These are phyloP conservation scores for Gautieria morchelliformis DNA, from an alignment of 768 basidiomycete species.

Conservation along the genomic window DNA sequence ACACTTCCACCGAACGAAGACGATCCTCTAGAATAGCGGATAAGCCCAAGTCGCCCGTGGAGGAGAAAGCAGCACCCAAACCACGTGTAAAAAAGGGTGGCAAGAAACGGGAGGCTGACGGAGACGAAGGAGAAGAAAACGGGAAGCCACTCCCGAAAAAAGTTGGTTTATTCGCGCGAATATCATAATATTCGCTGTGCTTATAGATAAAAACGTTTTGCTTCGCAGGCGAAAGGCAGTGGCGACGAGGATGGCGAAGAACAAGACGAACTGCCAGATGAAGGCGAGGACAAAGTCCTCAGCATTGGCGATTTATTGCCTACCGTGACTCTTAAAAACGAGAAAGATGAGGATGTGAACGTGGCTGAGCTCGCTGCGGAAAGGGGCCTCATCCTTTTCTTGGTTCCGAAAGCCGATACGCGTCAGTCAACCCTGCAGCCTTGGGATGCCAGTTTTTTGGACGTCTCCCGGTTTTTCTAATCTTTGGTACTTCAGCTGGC, in stretches of 20 bases:
- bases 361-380: slow-evolving; percentile 54
- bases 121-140: slow-evolving; percentile 7
- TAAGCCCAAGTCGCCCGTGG: slow-evolving; percentile 32
- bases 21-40: slow-evolving; percentile 49
- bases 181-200: neutral
- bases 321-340: slow-evolving; percentile 68
- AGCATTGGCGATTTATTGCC: slow-evolving; percentile 72
- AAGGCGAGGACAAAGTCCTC: slow-evolving; percentile 26
- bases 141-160: slow-evolving; percentile 8
- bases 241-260: slow-evolving; percentile 8
- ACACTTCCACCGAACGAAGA: slow-evolving; percentile 33
- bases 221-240: slow-evolving; percentile 3
- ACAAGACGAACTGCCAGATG: slow-evolving; percentile 15
- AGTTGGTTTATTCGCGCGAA: neutral
- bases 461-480: neutral
- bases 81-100: slow-evolving; percentile 23
- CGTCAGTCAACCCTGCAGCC: slow-evolving; percentile 36
- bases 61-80: slow-evolving; percentile 20
- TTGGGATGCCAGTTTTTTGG: neutral
- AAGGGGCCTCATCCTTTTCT: slow-evolving; percentile 71
- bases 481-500: slow-evolving; percentile 42
- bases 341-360: slow-evolving; percentile 73
- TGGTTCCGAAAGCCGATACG: slow-evolving; percentile 80
- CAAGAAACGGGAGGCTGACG: slow-evolving; percentile 28
- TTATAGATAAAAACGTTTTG: neutral